These are phyloP conservation scores for Voacanga thouarsii DNA, from an alignment of 257 asterid species.

Conservation along the genomic window DNA sequence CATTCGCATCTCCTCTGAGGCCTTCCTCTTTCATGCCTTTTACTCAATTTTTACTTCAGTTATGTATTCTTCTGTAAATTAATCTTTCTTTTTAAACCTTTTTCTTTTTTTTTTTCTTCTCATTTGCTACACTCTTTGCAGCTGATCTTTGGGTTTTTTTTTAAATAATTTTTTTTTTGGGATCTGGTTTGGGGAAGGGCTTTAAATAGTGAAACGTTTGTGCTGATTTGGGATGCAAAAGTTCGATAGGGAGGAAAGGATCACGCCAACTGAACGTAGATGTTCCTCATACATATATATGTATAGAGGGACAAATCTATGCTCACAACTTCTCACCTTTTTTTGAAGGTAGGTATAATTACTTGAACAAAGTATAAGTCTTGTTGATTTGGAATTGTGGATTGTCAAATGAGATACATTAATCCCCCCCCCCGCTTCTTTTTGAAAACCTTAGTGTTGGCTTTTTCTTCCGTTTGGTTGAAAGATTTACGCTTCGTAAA, in stretches of 20 bases:
- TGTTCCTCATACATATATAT: background rate
- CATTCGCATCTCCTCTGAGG: slow-evolving; percentile 1
- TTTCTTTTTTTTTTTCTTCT: background rate
- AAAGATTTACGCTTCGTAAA: background rate
- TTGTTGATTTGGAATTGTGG: background rate
- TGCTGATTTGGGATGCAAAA: slow-evolving; percentile 5
- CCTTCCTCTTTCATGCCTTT: background rate
- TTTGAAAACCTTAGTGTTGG: background rate
- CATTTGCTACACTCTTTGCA: background rate
- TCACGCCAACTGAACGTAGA: background rate
- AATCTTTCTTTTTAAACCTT: background rate
- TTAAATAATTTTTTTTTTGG: background rate
- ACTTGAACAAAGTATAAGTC: background rate
- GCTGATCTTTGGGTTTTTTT: slow-evolving; percentile 1
- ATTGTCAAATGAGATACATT: background rate
- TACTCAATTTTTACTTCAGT: slow-evolving; percentile 8
- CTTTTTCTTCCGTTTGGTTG: background rate
- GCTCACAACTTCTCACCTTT: background rate
- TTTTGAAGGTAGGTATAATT: background rate
- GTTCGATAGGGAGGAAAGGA: background rate
- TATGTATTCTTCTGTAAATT: background rate
- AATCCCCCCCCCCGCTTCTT: background rate
- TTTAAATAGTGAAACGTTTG: background rate
- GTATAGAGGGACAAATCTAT: background rate
- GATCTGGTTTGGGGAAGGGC: background rate